Evolutionary conservation across 1,284 basidiomycete species (phyloP).

Genomic region (Ganoderma meredithae): DNA sequence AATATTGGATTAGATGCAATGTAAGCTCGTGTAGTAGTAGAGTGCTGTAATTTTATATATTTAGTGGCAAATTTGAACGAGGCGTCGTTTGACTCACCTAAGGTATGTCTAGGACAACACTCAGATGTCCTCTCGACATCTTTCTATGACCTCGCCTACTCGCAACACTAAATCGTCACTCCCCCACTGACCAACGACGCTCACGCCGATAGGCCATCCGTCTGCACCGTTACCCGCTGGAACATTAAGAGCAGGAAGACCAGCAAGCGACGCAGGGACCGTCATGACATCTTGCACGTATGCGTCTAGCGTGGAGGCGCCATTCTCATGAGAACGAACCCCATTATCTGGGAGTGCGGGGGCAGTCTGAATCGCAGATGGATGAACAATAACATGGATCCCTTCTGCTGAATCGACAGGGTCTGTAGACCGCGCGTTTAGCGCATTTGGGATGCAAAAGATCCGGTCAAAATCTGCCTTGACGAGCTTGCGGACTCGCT

Average conservation of each 20-base stretch:
- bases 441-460: conserved; percentile 65
- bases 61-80: neutral
- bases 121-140: neutral
- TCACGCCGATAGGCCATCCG: conserved; percentile 89
- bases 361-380: conserved; percentile 83
- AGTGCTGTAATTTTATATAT: neutral
- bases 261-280: conserved; percentile 90
- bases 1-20: neutral
- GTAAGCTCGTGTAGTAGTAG: neutral
- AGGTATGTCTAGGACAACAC: neutral
- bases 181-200: conserved; percentile 92
- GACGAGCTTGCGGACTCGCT: conserved; percentile 78
- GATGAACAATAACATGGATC: conserved; percentile 88
- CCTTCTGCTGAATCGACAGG: conserved; percentile 40
- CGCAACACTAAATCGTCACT: conserved; percentile 71
- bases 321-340: neutral
- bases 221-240: conserved; percentile 62
- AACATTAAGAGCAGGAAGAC: conserved; percentile 84
- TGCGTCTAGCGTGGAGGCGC: conserved; percentile 47
- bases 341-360: conserved; percentile 55
- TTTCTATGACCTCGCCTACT: conserved; percentile 53
- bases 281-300: conserved; percentile 96
- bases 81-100: neutral
- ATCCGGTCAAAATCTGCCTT: conserved; percentile 78
- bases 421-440: conserved; percentile 34